phyloP scores from a whole-genome alignment of 1,139 yeast species.

The Pichia sp. region DNA sequence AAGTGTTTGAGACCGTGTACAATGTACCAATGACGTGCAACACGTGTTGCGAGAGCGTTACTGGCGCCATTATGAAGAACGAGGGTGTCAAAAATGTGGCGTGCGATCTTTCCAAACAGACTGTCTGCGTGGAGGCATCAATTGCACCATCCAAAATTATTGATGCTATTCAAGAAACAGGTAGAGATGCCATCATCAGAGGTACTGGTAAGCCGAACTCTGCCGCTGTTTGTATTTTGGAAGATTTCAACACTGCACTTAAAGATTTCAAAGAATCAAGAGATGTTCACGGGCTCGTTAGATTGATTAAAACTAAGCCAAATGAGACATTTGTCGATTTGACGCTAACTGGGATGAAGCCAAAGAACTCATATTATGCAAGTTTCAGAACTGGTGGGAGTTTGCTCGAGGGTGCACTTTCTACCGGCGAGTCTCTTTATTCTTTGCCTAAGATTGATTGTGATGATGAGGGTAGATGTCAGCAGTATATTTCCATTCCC shows the following conservation, averaged over 20 bases:
- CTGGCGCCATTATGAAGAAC: conserved; percentile 41
- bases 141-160: conserved; percentile 67
- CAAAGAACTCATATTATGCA: conserved; percentile 60
- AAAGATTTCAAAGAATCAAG: conserved; percentile 30
- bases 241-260: conserved; percentile 46
- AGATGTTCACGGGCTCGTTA: conserved; percentile 81
- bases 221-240: conserved; percentile 89
- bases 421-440: conserved; percentile 52
- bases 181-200: conserved; percentile 83
- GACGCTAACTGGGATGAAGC: conserved; percentile 58
- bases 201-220: conserved; percentile 86
- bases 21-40: conserved; percentile 77
- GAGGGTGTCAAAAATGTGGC: conserved; percentile 41
- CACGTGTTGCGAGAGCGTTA: conserved; percentile 57
- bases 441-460: conserved; percentile 37
- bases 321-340: conserved; percentile 58
- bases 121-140: conserved; percentile 58
- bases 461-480: conserved; percentile 36
- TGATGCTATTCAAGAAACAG: conserved; percentile 57
- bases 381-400: conserved; percentile 67
- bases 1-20: conserved; percentile 46
- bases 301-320: conserved; percentile 67
- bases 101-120: conserved; percentile 47
- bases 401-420: conserved; percentile 62
- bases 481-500: conserved; percentile 53